A percentile compares a stretch with the other conserved stretches of the same genome.
Conservation (phyloP, 768 basidiomycete genomes). For the Neoboletus magnificus region DNA sequence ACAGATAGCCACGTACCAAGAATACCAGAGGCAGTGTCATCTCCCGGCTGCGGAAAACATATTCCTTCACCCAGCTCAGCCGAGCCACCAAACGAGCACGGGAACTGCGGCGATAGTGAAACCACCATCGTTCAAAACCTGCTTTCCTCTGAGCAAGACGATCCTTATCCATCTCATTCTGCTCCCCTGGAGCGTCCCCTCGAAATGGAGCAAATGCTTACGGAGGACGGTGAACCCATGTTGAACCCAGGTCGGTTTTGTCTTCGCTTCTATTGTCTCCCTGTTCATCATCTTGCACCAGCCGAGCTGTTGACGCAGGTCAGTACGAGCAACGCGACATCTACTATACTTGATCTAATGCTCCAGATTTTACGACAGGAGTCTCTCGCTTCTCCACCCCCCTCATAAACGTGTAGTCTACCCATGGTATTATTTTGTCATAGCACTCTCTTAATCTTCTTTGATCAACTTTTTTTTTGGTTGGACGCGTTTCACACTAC, state of each 20-base stretch:
- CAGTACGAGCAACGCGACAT: constrained; percentile 17
- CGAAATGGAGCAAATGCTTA: constrained; percentile 53
- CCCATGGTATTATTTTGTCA: constrained; percentile 17
- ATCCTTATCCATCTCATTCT: constrained; percentile 27
- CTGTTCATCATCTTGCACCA: constrained; percentile 5
- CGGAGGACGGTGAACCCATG: constrained; percentile 65
- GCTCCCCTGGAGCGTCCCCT: constrained; percentile 34
- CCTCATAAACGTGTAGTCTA: constrained; percentile 40
- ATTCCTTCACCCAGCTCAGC: constrained; percentile 6
- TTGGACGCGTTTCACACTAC: constrained; percentile 18
- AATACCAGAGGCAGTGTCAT: constrained; percentile 4
- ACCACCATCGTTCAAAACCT: constrained; percentile 9
- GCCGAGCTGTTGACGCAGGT: constrained; percentile 67
- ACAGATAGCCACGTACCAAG: constrained; percentile 5
- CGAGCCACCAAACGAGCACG: constrained; percentile 8
- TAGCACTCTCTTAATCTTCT: constrained; percentile 18
- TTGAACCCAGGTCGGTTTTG: constrained; percentile 56
- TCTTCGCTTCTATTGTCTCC: not conserved
- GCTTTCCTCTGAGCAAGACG: constrained; percentile 20
- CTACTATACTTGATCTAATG: constrained; percentile 28
- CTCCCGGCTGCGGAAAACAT: constrained; percentile 3
- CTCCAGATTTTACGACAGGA: constrained; percentile 39
- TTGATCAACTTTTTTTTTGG: constrained; percentile 8
- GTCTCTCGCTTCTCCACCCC: constrained; percentile 69
- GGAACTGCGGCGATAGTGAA: constrained; percentile 15